Base-by-base conservation (phyloP, 805 yeast genomes). In the Suhomyces canberraensis region DNA sequence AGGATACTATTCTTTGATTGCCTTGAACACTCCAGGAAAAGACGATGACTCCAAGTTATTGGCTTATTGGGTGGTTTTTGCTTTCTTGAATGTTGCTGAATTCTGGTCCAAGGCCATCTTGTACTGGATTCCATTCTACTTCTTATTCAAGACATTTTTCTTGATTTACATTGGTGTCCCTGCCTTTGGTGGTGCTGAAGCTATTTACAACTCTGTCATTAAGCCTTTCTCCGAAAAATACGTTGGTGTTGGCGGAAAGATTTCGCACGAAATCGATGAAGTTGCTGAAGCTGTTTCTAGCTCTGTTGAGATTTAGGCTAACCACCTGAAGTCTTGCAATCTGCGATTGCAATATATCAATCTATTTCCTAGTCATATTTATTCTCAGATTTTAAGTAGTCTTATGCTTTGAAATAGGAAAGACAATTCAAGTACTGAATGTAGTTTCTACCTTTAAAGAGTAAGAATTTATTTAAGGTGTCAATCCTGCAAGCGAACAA, bases 11-110 rank as follows among this genome's bases (percentile, higher is more conserved):
- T 91, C 98, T 7, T 71, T 93, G 44, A 60, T 77, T 45, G 98
- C 98, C 16, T 72, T 93, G 48, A 84, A 80, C 61, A 84, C 96
- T 16, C 47, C 78, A 8, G 56, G 75, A 13, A 65, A 79, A 28
- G 64, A 68, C 29, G 97, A 91, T 61, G 99, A 93, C 64, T 80
- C 93, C 31, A 82, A 84, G 60, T 78, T 86, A 59, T 76, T 93
- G 56, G 86, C 97, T 11, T 93, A 93, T 73, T 93, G 98, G 98
- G 96, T 93, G 40, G 95, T 93, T n/a, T 93, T 86, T 59, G 95
- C 96, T 11, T 80, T 81, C 52, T 78, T 93, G 69, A 87, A 81
- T 61, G 90, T 93, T 36, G 60, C 88, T 54, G 99, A 93, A 71
- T 93, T 88, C 76, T 93, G 97, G 98, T 81, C 96, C 37, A 78